Conservation (phyloP, 768 basidiomycete species). For the Crassisporium funariophilum region DNA sequence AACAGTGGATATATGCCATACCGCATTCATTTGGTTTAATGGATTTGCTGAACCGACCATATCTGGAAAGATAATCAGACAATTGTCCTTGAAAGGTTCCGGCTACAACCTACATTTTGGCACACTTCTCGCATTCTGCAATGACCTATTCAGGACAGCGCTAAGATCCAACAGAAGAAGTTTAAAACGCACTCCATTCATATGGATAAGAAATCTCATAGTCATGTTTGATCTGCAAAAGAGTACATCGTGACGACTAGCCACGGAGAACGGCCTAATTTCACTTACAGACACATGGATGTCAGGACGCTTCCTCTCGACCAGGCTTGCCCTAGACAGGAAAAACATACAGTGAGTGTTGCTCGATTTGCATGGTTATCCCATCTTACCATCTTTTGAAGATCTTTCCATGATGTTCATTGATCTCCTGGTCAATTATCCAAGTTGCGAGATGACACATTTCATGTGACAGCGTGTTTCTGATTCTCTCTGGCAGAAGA, state of each 20-base stretch:
- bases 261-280: not conserved
- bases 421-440: constrained; percentile 71
- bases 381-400: constrained; percentile 69
- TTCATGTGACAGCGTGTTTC: constrained; percentile 84
- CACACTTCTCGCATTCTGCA: constrained; percentile 64
- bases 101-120: constrained; percentile 52
- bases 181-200: constrained; percentile 62
- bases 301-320: constrained; percentile 69
- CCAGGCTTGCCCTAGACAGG: constrained; percentile 59
- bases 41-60: constrained; percentile 75
- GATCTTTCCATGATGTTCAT: constrained; percentile 71
- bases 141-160: constrained; percentile 9
- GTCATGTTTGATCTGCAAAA: constrained; percentile 61
- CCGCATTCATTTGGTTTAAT: constrained; percentile 66
- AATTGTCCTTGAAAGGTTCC: not conserved
- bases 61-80: constrained; percentile 40
- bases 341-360: not conserved
- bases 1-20: constrained; percentile 35
- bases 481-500: constrained; percentile 62
- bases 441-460: constrained; percentile 92
- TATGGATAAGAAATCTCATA: constrained; percentile 77
- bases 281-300: constrained; percentile 67
- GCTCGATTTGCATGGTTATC: not conserved
- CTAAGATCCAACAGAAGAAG: not conserved
- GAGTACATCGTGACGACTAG: not conserved